Conservation (phyloP, 2,329 filamentous ascomycete species). For the Colletotrichum liaoningense region DNA sequence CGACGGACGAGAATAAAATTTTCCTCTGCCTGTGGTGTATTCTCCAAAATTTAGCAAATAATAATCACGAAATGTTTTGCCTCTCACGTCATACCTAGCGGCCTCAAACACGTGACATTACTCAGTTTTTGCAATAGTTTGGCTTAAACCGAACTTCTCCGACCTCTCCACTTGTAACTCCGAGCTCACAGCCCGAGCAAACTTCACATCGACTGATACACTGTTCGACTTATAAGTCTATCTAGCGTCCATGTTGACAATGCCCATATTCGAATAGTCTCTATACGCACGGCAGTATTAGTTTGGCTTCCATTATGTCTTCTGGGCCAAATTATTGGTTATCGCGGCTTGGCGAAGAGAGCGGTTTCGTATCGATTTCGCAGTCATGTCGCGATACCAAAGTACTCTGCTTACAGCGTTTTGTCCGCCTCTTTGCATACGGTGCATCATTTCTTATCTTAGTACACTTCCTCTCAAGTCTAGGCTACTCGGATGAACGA, state of each 20-base stretch:
- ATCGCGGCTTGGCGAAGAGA: slow-evolving; percentile 45
- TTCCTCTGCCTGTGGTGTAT: not conserved
- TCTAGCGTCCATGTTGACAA: not conserved
- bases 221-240: slow-evolving; percentile 15
- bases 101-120: slow-evolving; percentile 9
- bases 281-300: too few relatives aligned
- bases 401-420: slow-evolving; percentile 68
- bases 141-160: slow-evolving; percentile 14
- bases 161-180: slow-evolving; percentile 25
- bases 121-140: not conserved
- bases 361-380: slow-evolving; percentile 58
- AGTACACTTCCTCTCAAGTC: slow-evolving; percentile 63
- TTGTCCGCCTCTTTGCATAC: slow-evolving; percentile 73
- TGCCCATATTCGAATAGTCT: not conserved
- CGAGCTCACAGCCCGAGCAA: slow-evolving; percentile 9
- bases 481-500: slow-evolving; percentile 60
- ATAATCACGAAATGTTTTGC: not conserved
- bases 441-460: slow-evolving; percentile 68
- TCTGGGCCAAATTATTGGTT: slow-evolving; percentile 12
- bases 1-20: not conserved
- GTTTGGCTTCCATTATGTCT: not conserved
- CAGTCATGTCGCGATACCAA: slow-evolving; percentile 61
- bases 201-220: not conserved
- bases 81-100: not conserved
- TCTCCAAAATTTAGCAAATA: not conserved